Percentiles rank a stretch among this genome's conserved stretches.
Conservation (phyloP, 2,329 filamentous ascomycete species). For the Cercospora beticola region DNA sequence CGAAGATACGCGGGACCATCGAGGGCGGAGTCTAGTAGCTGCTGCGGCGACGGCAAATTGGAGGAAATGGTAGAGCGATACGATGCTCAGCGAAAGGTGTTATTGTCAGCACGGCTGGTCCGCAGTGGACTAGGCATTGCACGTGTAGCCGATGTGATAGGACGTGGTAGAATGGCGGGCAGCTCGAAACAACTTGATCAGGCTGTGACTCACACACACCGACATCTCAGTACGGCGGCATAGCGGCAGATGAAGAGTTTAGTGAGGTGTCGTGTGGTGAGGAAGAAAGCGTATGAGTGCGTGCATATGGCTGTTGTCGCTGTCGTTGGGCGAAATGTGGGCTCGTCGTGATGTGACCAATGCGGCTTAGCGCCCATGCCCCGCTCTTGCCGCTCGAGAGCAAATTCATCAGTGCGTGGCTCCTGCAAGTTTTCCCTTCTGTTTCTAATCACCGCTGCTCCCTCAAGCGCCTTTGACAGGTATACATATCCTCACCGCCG, state of each 20-base stretch:
- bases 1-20: background rate
- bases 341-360: background rate
- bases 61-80: background rate
- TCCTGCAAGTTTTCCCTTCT: slow-evolving; percentile 1
- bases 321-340: background rate
- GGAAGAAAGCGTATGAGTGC: background rate
- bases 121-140: background rate
- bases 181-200: background rate
- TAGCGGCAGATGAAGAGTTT: background rate
- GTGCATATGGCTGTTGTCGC: background rate
- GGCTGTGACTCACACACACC: background rate
- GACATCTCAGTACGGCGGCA: background rate
- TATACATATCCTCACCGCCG: slow-evolving; percentile 15
- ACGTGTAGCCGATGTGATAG: background rate
- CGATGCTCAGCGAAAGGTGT: background rate
- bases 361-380: background rate
- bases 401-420: slow-evolving; percentile 3
- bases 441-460: slow-evolving; percentile 7
- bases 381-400: background rate
- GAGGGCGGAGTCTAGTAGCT: background rate
- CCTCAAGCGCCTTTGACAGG: slow-evolving; percentile 29
- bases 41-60: background rate
- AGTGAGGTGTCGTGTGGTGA: background rate
- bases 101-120: background rate
- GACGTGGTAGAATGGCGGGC: background rate